phyloP scores from a whole-genome alignment of 306 rosid genomes.

The Argentina anserina region DNA sequence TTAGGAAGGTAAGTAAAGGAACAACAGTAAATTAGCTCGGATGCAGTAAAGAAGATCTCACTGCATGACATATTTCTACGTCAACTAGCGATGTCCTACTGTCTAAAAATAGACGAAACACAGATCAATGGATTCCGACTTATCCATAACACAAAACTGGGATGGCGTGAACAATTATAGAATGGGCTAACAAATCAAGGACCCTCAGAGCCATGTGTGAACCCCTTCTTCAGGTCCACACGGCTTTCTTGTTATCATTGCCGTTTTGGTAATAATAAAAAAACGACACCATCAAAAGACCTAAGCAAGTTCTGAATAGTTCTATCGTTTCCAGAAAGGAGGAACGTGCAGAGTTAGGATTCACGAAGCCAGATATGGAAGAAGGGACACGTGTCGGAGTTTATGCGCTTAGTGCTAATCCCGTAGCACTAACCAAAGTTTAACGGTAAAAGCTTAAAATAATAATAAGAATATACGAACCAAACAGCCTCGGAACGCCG shows the following conservation, averaged over 20 bases:
- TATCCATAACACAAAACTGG: slow-evolving; percentile 18
- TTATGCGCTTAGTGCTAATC: slow-evolving; percentile 4
- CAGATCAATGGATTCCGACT: background rate
- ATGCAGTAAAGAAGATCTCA: background rate
- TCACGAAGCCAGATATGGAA: background rate
- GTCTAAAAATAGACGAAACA: background rate
- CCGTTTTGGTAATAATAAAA: slow-evolving; percentile 16
- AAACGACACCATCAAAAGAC: too few relatives aligned
- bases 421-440: slow-evolving; percentile 12
- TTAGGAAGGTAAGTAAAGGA: background rate
- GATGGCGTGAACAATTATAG: background rate
- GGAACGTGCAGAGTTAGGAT: background rate
- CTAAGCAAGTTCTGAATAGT: background rate
- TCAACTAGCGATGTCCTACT: slow-evolving; percentile 1
- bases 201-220: background rate
- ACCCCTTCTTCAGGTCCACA: slow-evolving; percentile 10
- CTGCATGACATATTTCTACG: background rate
- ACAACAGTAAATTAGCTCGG: background rate
- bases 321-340: background rate
- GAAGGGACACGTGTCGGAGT: slow-evolving; percentile 23
- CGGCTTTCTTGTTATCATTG: background rate
- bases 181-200: background rate
- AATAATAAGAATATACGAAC: slow-evolving; percentile 31
- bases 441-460: background rate
- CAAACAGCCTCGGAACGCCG: slow-evolving; percentile 85